phyloP scores from a whole-genome alignment of 2,329 filamentous ascomycete species.

The Cladosporium sp. region DNA sequence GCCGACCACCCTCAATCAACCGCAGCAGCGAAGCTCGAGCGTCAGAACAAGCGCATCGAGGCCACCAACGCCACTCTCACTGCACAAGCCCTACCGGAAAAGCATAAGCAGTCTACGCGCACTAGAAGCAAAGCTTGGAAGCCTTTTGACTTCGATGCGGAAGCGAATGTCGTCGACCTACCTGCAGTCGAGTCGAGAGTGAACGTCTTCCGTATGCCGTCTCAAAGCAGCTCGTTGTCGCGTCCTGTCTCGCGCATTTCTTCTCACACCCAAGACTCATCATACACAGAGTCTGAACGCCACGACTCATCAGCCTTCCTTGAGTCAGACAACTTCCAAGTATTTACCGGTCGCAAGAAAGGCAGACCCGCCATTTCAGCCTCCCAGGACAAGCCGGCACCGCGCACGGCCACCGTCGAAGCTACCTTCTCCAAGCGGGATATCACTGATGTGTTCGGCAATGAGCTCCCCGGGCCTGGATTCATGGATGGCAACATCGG shows the following conservation, averaged over 20 bases:
- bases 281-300: slow-evolving; percentile 17
- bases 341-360: slow-evolving; percentile 26
- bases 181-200: slow-evolving; percentile 25
- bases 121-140: slow-evolving; percentile 26
- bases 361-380: slow-evolving; percentile 17
- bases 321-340: slow-evolving; percentile 27
- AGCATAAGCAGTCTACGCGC: slow-evolving; percentile 20
- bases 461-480: slow-evolving; percentile 38
- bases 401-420: slow-evolving; percentile 28
- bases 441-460: slow-evolving; percentile 38
- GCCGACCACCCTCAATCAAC: background rate
- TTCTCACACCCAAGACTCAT: slow-evolving; percentile 20
- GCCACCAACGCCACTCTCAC: slow-evolving; percentile 27
- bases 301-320: slow-evolving; percentile 18
- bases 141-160: slow-evolving; percentile 23
- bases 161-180: slow-evolving; percentile 7
- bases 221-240: slow-evolving; percentile 20
- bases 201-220: slow-evolving; percentile 27
- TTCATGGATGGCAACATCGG: slow-evolving; percentile 33
- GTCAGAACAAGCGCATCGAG: slow-evolving; percentile 30
- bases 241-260: slow-evolving; percentile 27
- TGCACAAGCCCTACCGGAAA: slow-evolving; percentile 14
- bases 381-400: slow-evolving; percentile 25
- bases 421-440: slow-evolving; percentile 28
- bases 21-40: slow-evolving; percentile 26